Percentiles rank a stretch among this genome's conserved stretches.
These are phyloP conservation scores for Pestalotiopsis sp. DNA, from an alignment of 2,329 filamentous ascomycete genomes.

Conservation along the genomic window DNA sequence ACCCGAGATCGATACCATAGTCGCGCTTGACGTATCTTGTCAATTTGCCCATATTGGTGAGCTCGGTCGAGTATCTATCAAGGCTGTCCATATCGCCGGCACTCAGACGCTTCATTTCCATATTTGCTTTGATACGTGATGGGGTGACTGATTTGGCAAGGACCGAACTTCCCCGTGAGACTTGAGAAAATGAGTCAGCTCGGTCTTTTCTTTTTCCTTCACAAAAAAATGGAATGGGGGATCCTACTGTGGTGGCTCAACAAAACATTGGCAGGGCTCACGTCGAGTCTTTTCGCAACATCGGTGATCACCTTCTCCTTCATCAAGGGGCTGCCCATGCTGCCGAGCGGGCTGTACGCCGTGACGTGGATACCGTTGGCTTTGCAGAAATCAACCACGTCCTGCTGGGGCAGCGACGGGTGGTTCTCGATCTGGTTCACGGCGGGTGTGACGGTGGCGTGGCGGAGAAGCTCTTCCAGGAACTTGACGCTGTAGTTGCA, in stretches of 20 bases:
- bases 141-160: background rate
- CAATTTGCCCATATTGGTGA: background rate
- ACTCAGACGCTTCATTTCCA: background rate
- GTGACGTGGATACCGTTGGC: slow-evolving; percentile 71
- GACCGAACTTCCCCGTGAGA: background rate
- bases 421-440: slow-evolving; percentile 78
- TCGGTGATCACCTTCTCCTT: background rate
- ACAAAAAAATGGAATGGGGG: background rate
- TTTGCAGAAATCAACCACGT: slow-evolving; percentile 70
- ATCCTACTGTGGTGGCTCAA: background rate
- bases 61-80: background rate
- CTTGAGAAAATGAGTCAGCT: background rate
- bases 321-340: slow-evolving; percentile 24
- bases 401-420: slow-evolving; percentile 70
- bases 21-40: background rate
- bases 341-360: slow-evolving; percentile 69
- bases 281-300: background rate
- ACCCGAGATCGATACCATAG: background rate
- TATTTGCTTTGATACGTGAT: background rate
- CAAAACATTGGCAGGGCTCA: background rate
- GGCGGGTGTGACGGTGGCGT: slow-evolving; percentile 59
- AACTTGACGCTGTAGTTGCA: slow-evolving; percentile 61
- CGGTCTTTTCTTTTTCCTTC: background rate
- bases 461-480: slow-evolving; percentile 55
- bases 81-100: background rate